Percentiles rank a stretch among this genome's conserved stretches.
Evolutionary conservation across 2,329 filamentous ascomycete species (phyloP).

Genomic region (Trichoderma oligosporum): DNA sequence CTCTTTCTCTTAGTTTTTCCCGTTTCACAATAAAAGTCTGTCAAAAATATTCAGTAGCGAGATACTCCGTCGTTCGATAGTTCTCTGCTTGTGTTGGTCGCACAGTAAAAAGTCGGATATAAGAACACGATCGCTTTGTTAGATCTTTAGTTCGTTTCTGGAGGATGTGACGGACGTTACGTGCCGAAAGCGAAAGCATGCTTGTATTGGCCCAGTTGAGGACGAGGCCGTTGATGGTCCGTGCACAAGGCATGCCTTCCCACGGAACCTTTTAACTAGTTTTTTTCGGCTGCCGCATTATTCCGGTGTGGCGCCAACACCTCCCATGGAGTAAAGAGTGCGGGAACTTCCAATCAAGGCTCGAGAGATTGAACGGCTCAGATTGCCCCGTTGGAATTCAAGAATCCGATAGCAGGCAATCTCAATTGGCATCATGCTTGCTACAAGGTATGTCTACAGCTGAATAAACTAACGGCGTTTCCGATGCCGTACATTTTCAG

Average conservation of each 20-base stretch:
- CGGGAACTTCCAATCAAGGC: conserved; percentile 8
- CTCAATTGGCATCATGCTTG: conserved; percentile 35
- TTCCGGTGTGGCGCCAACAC: too few species aligned
- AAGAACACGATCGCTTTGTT: conserved; percentile 12
- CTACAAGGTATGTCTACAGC: conserved; percentile 39
- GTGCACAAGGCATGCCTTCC: conserved; percentile 19
- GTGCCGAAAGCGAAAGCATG: conserved; percentile 2
- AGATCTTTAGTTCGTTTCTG: not conserved
- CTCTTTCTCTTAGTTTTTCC: not conserved
- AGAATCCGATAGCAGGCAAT: conserved; percentile 2
- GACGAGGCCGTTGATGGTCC: conserved; percentile 23
- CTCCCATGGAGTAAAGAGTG: not conserved
- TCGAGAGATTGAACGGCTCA: not conserved
- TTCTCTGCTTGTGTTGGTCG: not conserved
- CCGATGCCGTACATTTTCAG: not conserved
- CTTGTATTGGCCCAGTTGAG: not conserved
- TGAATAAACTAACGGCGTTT: too few species aligned
- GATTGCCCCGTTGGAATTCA: not conserved
- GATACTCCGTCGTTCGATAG: not conserved
- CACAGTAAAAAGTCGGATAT: not conserved
- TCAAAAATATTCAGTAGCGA: not conserved
- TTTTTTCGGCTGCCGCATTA: conserved; percentile 22
- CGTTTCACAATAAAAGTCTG: not conserved
- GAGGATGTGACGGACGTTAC: conserved; percentile 18
- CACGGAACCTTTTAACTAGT: not conserved